Base-by-base conservation (phyloP, 2,329 filamentous ascomycete genomes). In the Exophiala calicioides region DNA sequence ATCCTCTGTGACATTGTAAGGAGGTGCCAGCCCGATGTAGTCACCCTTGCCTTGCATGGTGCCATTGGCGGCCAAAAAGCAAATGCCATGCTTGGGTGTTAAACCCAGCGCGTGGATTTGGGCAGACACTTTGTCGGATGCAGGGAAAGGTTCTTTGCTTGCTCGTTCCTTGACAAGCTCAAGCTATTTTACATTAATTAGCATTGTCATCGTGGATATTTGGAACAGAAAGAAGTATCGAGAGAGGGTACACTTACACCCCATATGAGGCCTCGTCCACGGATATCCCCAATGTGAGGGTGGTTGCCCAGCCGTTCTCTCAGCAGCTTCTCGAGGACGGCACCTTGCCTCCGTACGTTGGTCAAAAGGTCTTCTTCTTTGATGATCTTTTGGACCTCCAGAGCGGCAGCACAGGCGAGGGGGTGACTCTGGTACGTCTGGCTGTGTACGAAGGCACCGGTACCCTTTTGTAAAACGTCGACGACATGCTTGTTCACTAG, bases 401-500 rank as follows among this genome's bases (percentile, higher is more conserved):
- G 21, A 13, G 58, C 79, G 12, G 74, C 78, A 12, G 75, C 74
- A 59, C 78, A 81, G 3, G 72, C 72, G 10, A 80, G 53, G 0
- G 79, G 73, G 57, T 79, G 76, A 4, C 72, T 74, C 57, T 80
- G 76, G 47, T 80, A 81, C 1, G 65, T 82, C 62, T 83, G 78
- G 0, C 78, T 79, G 56, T 82, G 79, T 2, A 68, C 67, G 60
- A 82, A 81, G 2, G 66, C 66, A 3, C 7, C 71, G 0, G 69
- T 73, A 4, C 76, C 77, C 6, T 68, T 64, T 31, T 72, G 64
- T 31, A 82, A 58, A 0, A 64, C 68, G 30, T 76, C 65, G 5
- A 75, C 68, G 5, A 82, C 68, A 10, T 66, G 67, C 12, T 74
- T 54, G 27, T 68, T 67, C 20, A 79, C 70, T 15, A 84, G 63